These are phyloP conservation scores for Stromatinia cepivora DNA, from an alignment of 2,329 filamentous ascomycete genomes.

Conservation along the genomic window DNA sequence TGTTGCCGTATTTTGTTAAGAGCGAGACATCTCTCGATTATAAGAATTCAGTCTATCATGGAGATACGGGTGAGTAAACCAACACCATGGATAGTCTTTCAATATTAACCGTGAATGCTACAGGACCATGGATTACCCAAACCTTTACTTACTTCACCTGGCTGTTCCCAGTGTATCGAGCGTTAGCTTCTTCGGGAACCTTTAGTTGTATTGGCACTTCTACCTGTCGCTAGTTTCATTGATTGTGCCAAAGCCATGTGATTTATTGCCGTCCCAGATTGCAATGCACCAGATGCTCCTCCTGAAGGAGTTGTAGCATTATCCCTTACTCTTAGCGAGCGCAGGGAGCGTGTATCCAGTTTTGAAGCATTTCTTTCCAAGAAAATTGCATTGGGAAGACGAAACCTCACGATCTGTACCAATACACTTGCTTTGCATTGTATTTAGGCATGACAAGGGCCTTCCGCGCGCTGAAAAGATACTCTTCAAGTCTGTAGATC, in stretches of 20 bases:
- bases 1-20: conserved; percentile 48
- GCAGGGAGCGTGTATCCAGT: conserved; percentile 24
- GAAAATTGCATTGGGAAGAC: conserved; percentile 16
- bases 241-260: not conserved
- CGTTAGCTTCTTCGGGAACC: not conserved
- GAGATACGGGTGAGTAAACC: not conserved
- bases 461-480: not conserved
- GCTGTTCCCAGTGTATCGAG: conserved; percentile 12
- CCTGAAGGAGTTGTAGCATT: conserved; percentile 19
- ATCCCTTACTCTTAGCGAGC: conserved; percentile 18
- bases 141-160: conserved; percentile 13
- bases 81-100: no score
- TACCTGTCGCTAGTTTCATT: not conserved
- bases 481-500: conserved; percentile 7
- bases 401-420: conserved; percentile 23
- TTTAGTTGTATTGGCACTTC: not conserved
- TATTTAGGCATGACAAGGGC: not conserved
- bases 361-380: conserved; percentile 25
- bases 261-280: not conserved
- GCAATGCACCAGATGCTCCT: conserved; percentile 17
- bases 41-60: not conserved
- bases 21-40: conserved; percentile 11
- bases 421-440: conserved; percentile 15
- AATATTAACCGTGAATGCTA: not conserved
- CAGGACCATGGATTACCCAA: conserved; percentile 16